phyloP scores from a whole-genome alignment of 345 rosid genomes.

The Firmiana major region DNA sequence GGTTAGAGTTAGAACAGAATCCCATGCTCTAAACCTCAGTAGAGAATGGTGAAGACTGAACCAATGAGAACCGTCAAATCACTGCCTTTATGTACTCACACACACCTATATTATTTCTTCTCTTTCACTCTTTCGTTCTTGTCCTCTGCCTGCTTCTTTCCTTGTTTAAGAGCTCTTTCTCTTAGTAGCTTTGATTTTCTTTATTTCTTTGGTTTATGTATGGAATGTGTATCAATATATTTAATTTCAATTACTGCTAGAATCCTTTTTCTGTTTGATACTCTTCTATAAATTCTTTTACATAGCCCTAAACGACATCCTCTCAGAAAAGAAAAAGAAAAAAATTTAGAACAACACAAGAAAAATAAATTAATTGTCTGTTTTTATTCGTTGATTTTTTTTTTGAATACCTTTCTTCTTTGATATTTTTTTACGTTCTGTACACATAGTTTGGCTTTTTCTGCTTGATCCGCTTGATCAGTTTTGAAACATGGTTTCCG shows the following conservation, averaged over 20 bases:
- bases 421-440: not conserved
- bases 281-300: constrained; percentile 21
- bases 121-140: constrained; percentile 34
- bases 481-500: not conserved
- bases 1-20: constrained; percentile 21
- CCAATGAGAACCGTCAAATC: constrained; percentile 31
- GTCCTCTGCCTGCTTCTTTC: constrained; percentile 25
- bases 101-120: constrained; percentile 9
- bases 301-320: not conserved
- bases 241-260: constrained; percentile 2
- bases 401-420: constrained; percentile 1
- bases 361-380: not conserved
- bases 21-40: constrained; percentile 6
- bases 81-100: not conserved
- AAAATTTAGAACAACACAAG: not conserved
- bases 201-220: not conserved
- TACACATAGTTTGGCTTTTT: no score
- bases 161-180: constrained; percentile 11
- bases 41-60: not conserved
- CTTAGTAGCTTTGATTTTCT: not conserved
- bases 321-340: not conserved
- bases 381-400: not conserved
- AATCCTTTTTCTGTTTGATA: constrained; percentile 19
- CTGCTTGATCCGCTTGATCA: not conserved
- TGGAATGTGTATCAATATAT: constrained; percentile 21